Base-by-base conservation (phyloP, 805 yeast genomes). In the Ogataea populi-albae region DNA sequence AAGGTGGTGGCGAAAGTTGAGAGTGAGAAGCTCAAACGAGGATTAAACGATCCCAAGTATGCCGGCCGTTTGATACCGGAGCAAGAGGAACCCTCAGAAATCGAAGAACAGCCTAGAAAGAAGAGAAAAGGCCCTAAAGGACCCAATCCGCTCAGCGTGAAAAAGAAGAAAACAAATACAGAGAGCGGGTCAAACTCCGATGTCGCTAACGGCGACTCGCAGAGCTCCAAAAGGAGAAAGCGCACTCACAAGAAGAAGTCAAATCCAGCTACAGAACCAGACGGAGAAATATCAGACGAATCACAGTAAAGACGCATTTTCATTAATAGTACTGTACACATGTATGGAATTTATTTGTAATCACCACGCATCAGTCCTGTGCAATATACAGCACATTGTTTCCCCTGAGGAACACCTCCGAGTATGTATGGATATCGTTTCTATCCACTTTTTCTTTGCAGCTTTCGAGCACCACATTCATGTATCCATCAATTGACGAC, bases 401-500 rank as follows among this genome's bases (percentile, higher is more conserved):
- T 24, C 95, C 95, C 61, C 95, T 76, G 47, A 87, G 77, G 55
- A 87, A 87, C 19, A 86, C 88, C 59, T 86, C 95, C 21, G 86
- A 86, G 38, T 59, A 57, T 43, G 77, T 81, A 18, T 62, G 65
- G 43, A 71, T 75, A 23, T 71, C 74, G 28, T 58, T 54, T 30
- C 69, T 68, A 5, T 73, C 74, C 22, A 76, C 75, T 29, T 63
- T 60, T 55, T 93, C 98, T 30, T 76, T 69, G 4, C 95, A 78
- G 42, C 79, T 73, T 37, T 84, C 87, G 46, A 93, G 70, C 2
- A 91, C 95, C 32, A 93, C 82, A 63, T 93, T 93, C 96, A 93
- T 88, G 66, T 81, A 93, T 6, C 98, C 98, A 58, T 93, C 98
- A 39, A 93, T 89, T 26, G 96, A 86, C 50, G 86, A 35, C 10